Percentiles rank a stretch among this genome's conserved stretches.
Evolutionary conservation across 2,329 filamentous ascomycete species (phyloP).

Genomic region (Calonectria henricotiae): DNA sequence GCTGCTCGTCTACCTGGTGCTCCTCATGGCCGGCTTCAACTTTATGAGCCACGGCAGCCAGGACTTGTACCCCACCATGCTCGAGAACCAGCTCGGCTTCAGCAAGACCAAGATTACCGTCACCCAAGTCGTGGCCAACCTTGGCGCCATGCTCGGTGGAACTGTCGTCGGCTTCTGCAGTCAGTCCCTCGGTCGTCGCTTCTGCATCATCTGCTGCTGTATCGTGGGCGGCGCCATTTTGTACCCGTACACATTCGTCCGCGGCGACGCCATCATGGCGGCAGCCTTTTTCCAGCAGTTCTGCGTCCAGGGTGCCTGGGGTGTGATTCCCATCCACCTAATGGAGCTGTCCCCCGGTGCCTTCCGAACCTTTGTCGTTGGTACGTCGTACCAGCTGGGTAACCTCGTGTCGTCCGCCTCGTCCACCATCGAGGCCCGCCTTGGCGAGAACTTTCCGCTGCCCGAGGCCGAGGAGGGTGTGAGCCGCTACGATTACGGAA

Average conservation of each 20-base stretch:
- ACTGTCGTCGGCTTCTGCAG: slow-evolving; percentile 78
- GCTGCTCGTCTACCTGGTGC: slow-evolving; percentile 84
- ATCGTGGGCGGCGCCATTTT: slow-evolving; percentile 81
- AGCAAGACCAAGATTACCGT: slow-evolving; percentile 74
- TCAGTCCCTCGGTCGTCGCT: slow-evolving; percentile 79
- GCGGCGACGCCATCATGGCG: slow-evolving; percentile 77
- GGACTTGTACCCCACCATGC: slow-evolving; percentile 75
- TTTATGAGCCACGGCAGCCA: slow-evolving; percentile 88
- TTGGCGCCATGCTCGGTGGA: slow-evolving; percentile 80
- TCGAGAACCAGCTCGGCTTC: slow-evolving; percentile 71
- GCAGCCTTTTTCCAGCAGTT: slow-evolving; percentile 90
- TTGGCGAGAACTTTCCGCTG: slow-evolving; percentile 83
- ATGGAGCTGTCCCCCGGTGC: slow-evolving; percentile 83
- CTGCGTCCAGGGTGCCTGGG: slow-evolving; percentile 85
- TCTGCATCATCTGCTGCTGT: slow-evolving; percentile 78
- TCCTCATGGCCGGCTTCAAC: slow-evolving; percentile 93
- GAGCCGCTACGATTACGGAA: slow-evolving; percentile 81
- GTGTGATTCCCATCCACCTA: slow-evolving; percentile 82
- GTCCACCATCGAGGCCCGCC: slow-evolving; percentile 83
- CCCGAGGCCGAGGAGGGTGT: slow-evolving; percentile 67
- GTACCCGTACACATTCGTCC: slow-evolving; percentile 86
- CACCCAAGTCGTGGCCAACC: slow-evolving; percentile 81
- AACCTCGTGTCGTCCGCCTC: slow-evolving; percentile 81
- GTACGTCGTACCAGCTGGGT: slow-evolving; percentile 83
- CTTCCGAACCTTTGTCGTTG: slow-evolving; percentile 83